phyloP scores from a whole-genome alignment of 2,329 filamentous ascomycete genomes.

The Aphanoascus verrucosus region DNA sequence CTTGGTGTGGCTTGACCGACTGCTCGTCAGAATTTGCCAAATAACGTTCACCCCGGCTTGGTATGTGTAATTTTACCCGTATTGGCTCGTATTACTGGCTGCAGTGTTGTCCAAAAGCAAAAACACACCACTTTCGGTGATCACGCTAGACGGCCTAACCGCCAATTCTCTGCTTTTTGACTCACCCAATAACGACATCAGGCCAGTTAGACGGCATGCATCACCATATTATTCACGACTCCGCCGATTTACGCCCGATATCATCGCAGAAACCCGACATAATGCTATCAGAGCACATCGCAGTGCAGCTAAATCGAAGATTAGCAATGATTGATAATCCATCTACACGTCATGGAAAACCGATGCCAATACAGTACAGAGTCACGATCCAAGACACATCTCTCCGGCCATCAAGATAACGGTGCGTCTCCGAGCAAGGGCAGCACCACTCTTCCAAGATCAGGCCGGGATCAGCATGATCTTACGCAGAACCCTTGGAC shows the following conservation, averaged over 20 bases:
- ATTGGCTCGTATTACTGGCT: background rate
- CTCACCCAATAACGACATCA: background rate
- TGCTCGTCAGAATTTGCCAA: background rate
- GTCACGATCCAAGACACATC: background rate
- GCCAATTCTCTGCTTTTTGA: background rate
- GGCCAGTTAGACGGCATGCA: background rate
- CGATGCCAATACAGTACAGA: background rate
- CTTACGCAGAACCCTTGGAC: background rate
- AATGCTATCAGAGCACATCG: too few species aligned
- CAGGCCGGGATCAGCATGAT: constrained; percentile 1
- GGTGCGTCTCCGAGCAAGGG: background rate
- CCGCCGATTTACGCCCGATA: constrained; percentile 2
- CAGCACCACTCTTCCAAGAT: constrained; percentile 4
- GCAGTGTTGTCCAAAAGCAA: background rate
- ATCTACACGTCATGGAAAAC: constrained; percentile 1
- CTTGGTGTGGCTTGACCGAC: background rate
- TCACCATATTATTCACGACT: background rate
- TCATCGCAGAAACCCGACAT: background rate
- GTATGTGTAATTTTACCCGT: background rate
- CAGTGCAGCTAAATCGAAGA: too few species aligned
- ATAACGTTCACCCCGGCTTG: too few species aligned
- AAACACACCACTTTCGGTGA: background rate
- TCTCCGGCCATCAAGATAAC: background rate
- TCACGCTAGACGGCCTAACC: background rate
- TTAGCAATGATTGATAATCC: too few species aligned